Percentiles rank a stretch among this genome's conserved stretches.
phyloP scores from a whole-genome alignment of 202 grass and related monocot genomes.

The Digitaria exilis region DNA sequence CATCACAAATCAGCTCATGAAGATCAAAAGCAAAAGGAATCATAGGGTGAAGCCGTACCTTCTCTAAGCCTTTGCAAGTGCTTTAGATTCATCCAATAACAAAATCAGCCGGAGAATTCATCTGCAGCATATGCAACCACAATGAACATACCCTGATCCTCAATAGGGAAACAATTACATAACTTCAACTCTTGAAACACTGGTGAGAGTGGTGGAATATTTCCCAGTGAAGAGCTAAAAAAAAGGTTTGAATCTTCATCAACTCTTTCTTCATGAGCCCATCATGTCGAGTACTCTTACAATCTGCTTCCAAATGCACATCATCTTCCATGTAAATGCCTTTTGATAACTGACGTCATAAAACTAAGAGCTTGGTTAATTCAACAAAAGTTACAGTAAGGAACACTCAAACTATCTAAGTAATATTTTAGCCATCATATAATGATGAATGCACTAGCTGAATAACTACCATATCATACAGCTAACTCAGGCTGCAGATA shows the following conservation, averaged over 20 bases:
- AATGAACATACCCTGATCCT: constrained; percentile 8
- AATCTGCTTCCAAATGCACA: background rate
- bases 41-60: constrained; percentile 48
- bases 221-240: background rate
- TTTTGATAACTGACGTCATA: background rate
- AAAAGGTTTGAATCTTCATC: background rate
- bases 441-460: background rate
- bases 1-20: background rate
- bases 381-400: background rate
- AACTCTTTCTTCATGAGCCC: background rate
- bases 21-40: background rate
- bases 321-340: background rate
- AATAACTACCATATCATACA: background rate
- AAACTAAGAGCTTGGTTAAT: background rate
- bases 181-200: background rate
- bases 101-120: constrained; percentile 38
- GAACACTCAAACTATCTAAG: background rate
- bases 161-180: background rate
- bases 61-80: constrained; percentile 84
- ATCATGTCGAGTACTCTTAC: background rate
- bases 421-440: background rate
- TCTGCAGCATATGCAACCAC: constrained; percentile 53
- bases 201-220: constrained; percentile 7
- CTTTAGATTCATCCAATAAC: constrained; percentile 53
- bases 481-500: background rate